Base-by-base conservation (phyloP, 345 rosid genomes). In the Draba incana region DNA sequence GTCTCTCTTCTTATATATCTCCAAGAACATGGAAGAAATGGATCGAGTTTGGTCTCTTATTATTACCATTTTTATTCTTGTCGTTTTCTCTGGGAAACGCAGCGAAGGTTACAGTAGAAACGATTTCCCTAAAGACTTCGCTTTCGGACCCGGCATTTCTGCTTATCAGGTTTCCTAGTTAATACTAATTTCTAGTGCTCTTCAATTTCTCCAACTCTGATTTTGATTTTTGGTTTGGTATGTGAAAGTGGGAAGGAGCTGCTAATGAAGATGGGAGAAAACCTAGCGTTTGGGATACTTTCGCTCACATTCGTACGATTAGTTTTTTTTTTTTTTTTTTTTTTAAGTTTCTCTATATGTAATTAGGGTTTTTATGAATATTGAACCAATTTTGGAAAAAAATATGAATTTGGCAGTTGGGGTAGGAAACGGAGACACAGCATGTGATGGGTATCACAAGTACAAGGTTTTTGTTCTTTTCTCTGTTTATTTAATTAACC, bases 381-480 rank as follows among this genome's bases (percentile, higher is more conserved):
- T n/a, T n/a, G n/a, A n/a, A n/a, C n/a, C n/a, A n/a, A n/a, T n/a
- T n/a, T n/a, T n/a, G n/a, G n/a, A n/a, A n/a, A n/a, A n/a, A n/a
- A n/a, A n/a, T n/a, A n/a, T n/a, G n/a, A n/a, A 14, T 16, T 14
- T 65, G 47, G 14, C 45, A 63, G 68, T 2, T 48, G 10, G 39
- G 2, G 76, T 73, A 35, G 81, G 10, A 1, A 82, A 70, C 0
- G 88, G 85, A 66, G 90, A 84, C 53, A 68, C 71, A 8, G 68
- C 90, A n/a, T 77, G 75, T 50, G 88, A 88, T 31, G 75, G 63
- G 58, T 88, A 88, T 68, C 88, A 84, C 70, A 85, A 82, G 56
- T 88, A 79, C 84, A 88, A 83, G 88, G 93, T 58, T 39, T n/a
- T n/a, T n/a, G n/a, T n/a, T n/a, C n/a, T n/a, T n/a, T n/a, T n/a